Base-by-base conservation (phyloP, 2,329 filamentous ascomycete species). In the Bipolaris gigantea region DNA sequence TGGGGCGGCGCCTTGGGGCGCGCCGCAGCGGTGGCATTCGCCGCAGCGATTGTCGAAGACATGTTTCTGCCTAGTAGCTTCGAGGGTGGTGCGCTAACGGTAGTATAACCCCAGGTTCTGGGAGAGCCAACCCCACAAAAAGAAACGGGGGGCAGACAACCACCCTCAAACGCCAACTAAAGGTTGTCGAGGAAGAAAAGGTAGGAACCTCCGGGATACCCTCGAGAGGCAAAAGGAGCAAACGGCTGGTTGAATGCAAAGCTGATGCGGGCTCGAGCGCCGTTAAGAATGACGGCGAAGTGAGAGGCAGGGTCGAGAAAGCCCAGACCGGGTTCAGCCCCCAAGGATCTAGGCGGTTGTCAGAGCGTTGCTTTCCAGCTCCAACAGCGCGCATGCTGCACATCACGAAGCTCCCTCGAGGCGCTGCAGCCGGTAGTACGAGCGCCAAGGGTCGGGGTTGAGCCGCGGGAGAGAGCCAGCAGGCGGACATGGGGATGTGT, bases 1-100 rank as follows among this genome's bases (percentile, higher is more conserved):
- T 89, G 86, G 6, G 81, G 77, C 43, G 79, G 67, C 18, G 63
- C 71, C 56, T 68, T 68, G 50, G 57, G 42, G 4, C 45, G 48
- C 5, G 54, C 57, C n/a, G 62, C 63, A 10, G 66, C 44, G 19
- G 57, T 55, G 3, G 69, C 55, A 19, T 48, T 61, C 42, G 67
- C 68, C 25, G 58, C 50, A 2, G 59, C 48, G 4, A 48, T 36
- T 33, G 61, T 58, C 16, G 70, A 68, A 48, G 69, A 64, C 67
- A 70, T 70, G 52, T 50, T 21, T 40, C 15, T 42, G n/a, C 38
- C 38, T 23, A 40, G 19, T 32, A 11, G 23, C 11, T 18, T 27
- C 25, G 25, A 32, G 39, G 39, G 25, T 15, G 15, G 23, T 15
- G 23, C 27, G 11, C 11, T 40, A 21, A 16, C 18, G 40, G 25